phyloP scores from a whole-genome alignment of 202 grass and related monocot genomes.

The Sporobolus alterniflorus region DNA sequence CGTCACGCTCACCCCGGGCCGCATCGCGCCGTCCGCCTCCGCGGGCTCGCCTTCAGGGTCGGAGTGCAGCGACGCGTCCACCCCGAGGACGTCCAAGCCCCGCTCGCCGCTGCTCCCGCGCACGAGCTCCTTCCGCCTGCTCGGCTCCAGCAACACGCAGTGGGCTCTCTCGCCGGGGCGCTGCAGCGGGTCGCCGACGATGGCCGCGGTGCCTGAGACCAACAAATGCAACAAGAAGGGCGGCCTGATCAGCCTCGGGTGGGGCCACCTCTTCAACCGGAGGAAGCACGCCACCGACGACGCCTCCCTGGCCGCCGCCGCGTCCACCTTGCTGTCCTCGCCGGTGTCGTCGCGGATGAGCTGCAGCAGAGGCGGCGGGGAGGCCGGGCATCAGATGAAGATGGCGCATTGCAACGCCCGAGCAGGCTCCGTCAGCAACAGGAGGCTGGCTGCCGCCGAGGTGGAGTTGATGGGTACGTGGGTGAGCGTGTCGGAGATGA shows the following conservation, averaged over 20 bases:
- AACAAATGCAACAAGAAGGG: conserved; percentile 14
- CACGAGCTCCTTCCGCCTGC: conserved; percentile 29
- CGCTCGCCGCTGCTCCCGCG: conserved; percentile 15
- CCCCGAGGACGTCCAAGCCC: conserved; percentile 10
- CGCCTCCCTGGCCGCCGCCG: background rate
- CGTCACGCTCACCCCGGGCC: conserved; percentile 51
- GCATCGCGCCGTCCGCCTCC: conserved; percentile 41
- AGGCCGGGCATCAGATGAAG: conserved; percentile 38
- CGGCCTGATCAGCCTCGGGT: conserved; percentile 53
- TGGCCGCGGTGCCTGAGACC: conserved; percentile 16
- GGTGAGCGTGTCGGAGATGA: conserved; percentile 42
- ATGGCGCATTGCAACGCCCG: conserved; percentile 48
- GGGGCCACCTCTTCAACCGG: conserved; percentile 55
- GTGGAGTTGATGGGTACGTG: conserved; percentile 33
- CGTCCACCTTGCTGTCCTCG: conserved; percentile 13
- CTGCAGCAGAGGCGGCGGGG: background rate
- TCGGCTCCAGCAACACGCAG: conserved; percentile 39
- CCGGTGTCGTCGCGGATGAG: background rate
- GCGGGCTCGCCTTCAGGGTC: conserved; percentile 41
- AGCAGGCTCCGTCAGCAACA: conserved; percentile 12
- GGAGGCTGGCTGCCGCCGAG: conserved; percentile 25
- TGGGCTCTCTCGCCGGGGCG: conserved; percentile 52
- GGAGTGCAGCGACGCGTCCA: conserved; percentile 50
- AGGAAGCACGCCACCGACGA: conserved; percentile 23
- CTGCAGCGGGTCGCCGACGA: conserved; percentile 12